A percentile compares a stretch with the other conserved stretches of the same genome.
phyloP scores from a whole-genome alignment of 371 early-diverging fungal genomes.

The Saksenaea vasiformis region DNA sequence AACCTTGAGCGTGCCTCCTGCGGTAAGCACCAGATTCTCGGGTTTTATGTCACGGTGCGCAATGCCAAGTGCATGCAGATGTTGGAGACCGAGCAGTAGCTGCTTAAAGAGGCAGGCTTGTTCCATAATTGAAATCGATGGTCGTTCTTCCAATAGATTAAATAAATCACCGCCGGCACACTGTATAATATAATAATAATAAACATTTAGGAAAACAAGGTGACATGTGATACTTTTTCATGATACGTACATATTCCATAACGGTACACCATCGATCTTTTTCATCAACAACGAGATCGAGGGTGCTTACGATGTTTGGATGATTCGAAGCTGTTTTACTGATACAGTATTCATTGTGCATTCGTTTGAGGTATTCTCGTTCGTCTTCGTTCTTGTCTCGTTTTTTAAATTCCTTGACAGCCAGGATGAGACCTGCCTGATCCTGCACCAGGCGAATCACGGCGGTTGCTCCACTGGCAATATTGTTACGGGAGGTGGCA shows the following conservation, averaged over 20 bases:
- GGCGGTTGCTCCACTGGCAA: constrained; percentile 53
- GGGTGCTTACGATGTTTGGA: constrained; percentile 67
- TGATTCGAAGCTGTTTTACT: constrained; percentile 63
- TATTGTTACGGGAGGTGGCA: constrained; percentile 35
- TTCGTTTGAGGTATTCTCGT: constrained; percentile 66
- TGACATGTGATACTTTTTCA: background rate
- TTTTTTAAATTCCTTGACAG: constrained; percentile 70
- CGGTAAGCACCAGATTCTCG: constrained; percentile 91
- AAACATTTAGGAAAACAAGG: constrained; percentile 8
- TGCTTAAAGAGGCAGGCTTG: constrained; percentile 75
- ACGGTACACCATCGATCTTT: constrained; percentile 65
- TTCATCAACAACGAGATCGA: constrained; percentile 71
- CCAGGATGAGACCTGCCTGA: constrained; percentile 29
- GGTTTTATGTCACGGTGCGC: constrained; percentile 87
- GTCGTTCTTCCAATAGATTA: constrained; percentile 47
- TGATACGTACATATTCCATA: constrained; percentile 63
- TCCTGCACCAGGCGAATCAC: constrained; percentile 44
- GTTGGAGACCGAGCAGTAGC: constrained; percentile 91
- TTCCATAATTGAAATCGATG: constrained; percentile 43
- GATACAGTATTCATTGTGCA: constrained; percentile 79
- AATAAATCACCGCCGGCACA: constrained; percentile 69
- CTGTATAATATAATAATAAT: constrained; percentile 22
- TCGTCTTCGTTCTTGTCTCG: constrained; percentile 56
- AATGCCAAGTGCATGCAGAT: constrained; percentile 94
- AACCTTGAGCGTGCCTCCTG: constrained; percentile 86